Evolutionary conservation across 148 eudicot genomes (phyloP), one percentile per base, ranked within the genome.

Genomic region (Diospyros lotus): DNA sequence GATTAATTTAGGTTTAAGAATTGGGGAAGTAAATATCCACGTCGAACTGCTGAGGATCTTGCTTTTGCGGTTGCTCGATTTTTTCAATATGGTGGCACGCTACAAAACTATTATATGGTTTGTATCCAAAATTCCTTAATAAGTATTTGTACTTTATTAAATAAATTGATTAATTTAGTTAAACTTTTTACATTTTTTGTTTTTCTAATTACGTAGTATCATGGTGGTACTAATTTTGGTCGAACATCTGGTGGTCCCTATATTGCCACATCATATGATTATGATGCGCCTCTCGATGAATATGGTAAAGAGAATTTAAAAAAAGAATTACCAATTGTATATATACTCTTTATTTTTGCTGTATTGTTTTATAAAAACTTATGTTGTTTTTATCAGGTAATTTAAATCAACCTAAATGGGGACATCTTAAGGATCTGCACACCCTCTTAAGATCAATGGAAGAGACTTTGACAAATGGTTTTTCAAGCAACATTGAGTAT

Each of bases 221-320:
- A 87, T 58, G 90, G 90, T 3, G 90, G 90, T 13, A 87, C 90
- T 6, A 83, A 87, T 56, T 87, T 87, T 72, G 90, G 90, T 1
- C 70, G 86, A 11, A 55, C 72, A 0, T 66, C 90, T 6, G 84
- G 84, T 1, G 90, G 90, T 12, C 90, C 88, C n/a, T 85, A 72
- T 65, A 82, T 87, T 41, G 38, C 86, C 45, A 85, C 90, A 55
- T 11, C 78, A 9, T 87, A 87, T 73, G 88, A 87, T 56, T 85
- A 82, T 64, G 88, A 87, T 79, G 86, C 88, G 42, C 85, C 89
- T 1, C 77, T 84, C 0, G 81, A 80, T 73, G 82, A 78, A 81
- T 84, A 78, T 42, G 81, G 71, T 60, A 75, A 45, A 62, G 28
- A 12, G 17, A 60, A 60, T 4, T 38, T 60, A 60, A 60, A 28